A percentile compares a stretch with the other conserved stretches of the same genome.
Evolutionary conservation across 164 flowering plant genomes (phyloP).

Genomic region (Vitis vinifera): ASM3070453v1 NC_081819.1:18184501-18185000

Average conservation of each 20-base stretch:
- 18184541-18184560: neutral
- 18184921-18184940: neutral
- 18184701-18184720: slow-evolving; percentile 88
- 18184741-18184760: slow-evolving; percentile 77
- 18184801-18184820: slow-evolving; percentile 62
- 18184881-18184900: neutral
- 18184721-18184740: slow-evolving; percentile 85
- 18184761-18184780: slow-evolving; percentile 87
- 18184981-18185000: neutral
- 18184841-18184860: slow-evolving; percentile 7
- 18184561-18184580: neutral
- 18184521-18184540: neutral
- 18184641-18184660: slow-evolving; percentile 64
- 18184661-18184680: slow-evolving; percentile 75
- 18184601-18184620: slow-evolving; percentile 7
- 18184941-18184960: neutral
- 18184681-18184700: slow-evolving; percentile 83
- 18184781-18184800: slow-evolving; percentile 84
- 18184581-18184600: neutral
- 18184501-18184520: slow-evolving; percentile 66
- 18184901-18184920: neutral
- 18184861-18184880: slow-evolving; percentile 4
- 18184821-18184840: slow-evolving; percentile 13
- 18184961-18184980: neutral
- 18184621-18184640: slow-evolving; percentile 77